phyloP scores from a whole-genome alignment of 768 basidiomycete species.

The Lactarius hengduanensis region DNA sequence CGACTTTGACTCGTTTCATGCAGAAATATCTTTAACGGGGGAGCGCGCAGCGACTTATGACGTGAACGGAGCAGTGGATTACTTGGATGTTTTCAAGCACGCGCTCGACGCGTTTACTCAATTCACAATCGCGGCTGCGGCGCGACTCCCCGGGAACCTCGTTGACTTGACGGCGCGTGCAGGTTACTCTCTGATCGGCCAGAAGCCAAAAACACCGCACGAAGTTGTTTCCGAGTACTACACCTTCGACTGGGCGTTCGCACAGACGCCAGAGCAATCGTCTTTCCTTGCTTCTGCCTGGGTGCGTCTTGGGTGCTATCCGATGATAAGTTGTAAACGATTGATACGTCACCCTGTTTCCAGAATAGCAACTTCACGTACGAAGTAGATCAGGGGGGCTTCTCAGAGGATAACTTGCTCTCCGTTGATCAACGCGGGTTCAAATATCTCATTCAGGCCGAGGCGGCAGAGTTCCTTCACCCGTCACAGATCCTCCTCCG shows the following conservation, averaged over 20 bases:
- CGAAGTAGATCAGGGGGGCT: constrained; percentile 49
- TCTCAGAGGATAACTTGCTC: constrained; percentile 46
- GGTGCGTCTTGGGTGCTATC: constrained; percentile 36
- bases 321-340: too few species aligned
- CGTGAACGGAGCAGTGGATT: constrained; percentile 41
- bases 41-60: constrained; percentile 49
- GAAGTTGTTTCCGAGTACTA: constrained; percentile 62
- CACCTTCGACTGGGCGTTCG: constrained; percentile 49
- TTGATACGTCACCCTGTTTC: too few species aligned
- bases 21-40: background rate
- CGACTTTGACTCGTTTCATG: constrained; percentile 8
- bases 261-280: constrained; percentile 53
- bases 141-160: constrained; percentile 39
- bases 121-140: constrained; percentile 44
- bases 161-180: constrained; percentile 51
- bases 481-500: constrained; percentile 47
- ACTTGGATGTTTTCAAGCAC: constrained; percentile 42
- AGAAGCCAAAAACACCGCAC: constrained; percentile 45
- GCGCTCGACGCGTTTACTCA: constrained; percentile 41
- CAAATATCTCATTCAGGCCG: constrained; percentile 52
- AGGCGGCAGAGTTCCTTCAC: constrained; percentile 52
- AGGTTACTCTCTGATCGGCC: constrained; percentile 50
- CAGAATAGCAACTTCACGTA: too few species aligned
- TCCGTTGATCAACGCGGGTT: constrained; percentile 59
- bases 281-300: constrained; percentile 57